Base-by-base conservation (phyloP, 2,329 filamentous ascomycete species). In the Aspergillus felis region DNA sequence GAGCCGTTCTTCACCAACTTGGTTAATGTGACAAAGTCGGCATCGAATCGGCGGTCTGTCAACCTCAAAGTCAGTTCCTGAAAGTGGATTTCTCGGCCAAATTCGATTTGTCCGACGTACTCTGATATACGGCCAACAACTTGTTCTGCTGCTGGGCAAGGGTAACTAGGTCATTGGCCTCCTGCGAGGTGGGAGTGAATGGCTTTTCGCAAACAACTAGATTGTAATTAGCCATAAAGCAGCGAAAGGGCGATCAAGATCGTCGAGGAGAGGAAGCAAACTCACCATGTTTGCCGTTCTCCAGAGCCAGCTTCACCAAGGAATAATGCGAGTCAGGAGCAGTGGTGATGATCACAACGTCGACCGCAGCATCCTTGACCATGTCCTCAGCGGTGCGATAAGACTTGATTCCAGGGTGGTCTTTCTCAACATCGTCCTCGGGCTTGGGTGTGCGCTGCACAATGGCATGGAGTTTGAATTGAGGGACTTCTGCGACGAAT, bases 151-250 rank as follows among this genome's bases (percentile, higher is more conserved):
- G 72, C 61, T 79, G 73, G 9, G 87, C 83, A 51, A 87, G 75
- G 9, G 74, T 72, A 48, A 83, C 81, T 6, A 93, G 82, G 63
- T 84, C 75, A 35, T 84, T 80, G 10, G 89, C 89, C 74, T 92
- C 86, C 57, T 83, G 79, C 1, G 83, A 79, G 1, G 86, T 89
- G 22, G 89, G 87, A 12, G 90, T 88, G 71, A 93, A 93, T 2
- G 90, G 90, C 78, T 93, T 93, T 78, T 93, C 90, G 51, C 89
- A 87, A 53, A 93, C 79, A 27, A 92, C 87, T 79, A 54, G 35
- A 9, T 9, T 8, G 25, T 27, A 2, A n/a, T n/a, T n/a, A n/a
- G n/a, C n/a, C n/a, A n/a, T n/a, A n/a, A n/a, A n/a, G n/a, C 24
- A 50, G 32, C 38, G 42, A 50, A 14, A 3, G 20, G 27, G 41